Evolutionary conservation across 768 basidiomycete species (phyloP).

Genomic region (Lentinula detonsa): DNA sequence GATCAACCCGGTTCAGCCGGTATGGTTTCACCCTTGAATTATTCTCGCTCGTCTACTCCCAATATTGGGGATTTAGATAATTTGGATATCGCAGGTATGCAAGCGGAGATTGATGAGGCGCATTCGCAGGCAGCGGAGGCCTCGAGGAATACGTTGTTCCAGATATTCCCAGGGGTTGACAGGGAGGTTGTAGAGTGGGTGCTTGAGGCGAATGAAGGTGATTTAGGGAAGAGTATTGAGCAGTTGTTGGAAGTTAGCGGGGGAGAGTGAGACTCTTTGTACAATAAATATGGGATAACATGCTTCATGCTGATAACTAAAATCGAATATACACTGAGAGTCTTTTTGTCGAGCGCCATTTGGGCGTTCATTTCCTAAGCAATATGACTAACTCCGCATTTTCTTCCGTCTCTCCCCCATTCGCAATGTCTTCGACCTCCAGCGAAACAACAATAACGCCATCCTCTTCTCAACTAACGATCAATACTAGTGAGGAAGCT

Average conservation of each 20-base stretch:
- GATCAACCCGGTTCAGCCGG: background rate
- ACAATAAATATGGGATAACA: background rate
- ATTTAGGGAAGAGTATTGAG: conserved; percentile 88
- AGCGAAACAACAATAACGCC: background rate
- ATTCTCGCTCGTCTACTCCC: conserved; percentile 19
- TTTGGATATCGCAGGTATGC: conserved; percentile 64
- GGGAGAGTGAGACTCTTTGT: background rate
- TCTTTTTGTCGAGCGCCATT: background rate
- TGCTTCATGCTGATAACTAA: background rate
- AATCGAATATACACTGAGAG: background rate
- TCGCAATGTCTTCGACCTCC: background rate
- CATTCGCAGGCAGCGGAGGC: conserved; percentile 70
- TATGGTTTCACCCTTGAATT: background rate
- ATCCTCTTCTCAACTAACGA: background rate
- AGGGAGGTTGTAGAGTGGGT: conserved; percentile 84
- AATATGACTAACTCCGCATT: background rate
- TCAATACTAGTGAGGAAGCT: background rate
- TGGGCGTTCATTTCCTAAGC: background rate
- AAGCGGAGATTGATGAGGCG: conserved; percentile 73
- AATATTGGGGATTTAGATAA: conserved; percentile 67
- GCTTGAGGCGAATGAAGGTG: conserved; percentile 82
- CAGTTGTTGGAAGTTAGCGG: conserved; percentile 68
- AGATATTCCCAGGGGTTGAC: conserved; percentile 87
- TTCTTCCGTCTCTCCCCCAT: background rate
- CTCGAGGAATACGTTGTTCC: conserved; percentile 67